Percentiles rank a stretch among this genome's conserved stretches.
Conservation (phyloP, 768 basidiomycete genomes). For the Filobasidium floriforme region DNA sequence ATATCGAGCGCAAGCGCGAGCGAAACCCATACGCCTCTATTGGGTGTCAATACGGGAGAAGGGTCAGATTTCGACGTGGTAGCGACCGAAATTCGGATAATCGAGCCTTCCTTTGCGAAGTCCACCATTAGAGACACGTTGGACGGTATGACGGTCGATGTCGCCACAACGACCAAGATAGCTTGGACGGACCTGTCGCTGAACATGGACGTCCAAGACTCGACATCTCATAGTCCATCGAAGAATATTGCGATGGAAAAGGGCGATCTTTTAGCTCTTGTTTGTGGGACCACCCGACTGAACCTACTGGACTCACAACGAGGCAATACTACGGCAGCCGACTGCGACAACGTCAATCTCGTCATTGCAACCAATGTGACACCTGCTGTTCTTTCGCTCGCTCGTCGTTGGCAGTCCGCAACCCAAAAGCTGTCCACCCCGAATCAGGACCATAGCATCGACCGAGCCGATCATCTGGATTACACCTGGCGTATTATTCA, state of each 20-base stretch:
- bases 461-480: too few species aligned
- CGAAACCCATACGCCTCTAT: not conserved
- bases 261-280: not conserved
- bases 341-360: not conserved
- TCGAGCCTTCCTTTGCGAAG: not conserved
- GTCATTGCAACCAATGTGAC: not conserved
- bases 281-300: not conserved
- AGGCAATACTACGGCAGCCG: not conserved
- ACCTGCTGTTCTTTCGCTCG: not conserved
- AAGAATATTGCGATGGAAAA: not conserved
- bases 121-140: not conserved
- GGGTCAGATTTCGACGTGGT: conserved; percentile 3
- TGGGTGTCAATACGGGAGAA: not conserved
- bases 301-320: too few species aligned
- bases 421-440: not conserved
- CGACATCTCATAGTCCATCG: not conserved
- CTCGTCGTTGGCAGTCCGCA: not conserved
- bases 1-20: not conserved
- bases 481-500: not conserved
- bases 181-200: not conserved
- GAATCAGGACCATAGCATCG: too few species aligned
- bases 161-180: not conserved
- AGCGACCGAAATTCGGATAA: not conserved
- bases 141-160: not conserved
- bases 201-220: not conserved